phyloP scores from a whole-genome alignment of 2,329 filamentous ascomycete genomes.

The Lecanicillium sp. region DNA sequence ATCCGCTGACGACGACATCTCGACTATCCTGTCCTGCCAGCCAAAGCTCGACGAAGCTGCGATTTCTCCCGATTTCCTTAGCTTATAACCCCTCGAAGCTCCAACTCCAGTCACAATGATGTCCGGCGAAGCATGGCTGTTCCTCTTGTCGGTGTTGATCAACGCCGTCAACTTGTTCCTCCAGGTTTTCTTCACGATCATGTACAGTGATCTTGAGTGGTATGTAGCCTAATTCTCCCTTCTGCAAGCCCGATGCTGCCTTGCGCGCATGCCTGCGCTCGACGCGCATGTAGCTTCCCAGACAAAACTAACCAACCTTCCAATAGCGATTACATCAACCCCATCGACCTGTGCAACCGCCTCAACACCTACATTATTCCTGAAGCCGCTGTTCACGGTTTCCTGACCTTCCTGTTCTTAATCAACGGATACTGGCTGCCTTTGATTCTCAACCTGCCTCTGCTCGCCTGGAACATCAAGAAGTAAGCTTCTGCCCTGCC shows the following conservation, averaged over 20 bases:
- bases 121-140: slow-evolving; percentile 98
- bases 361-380: slow-evolving; percentile 99
- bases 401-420: slow-evolving; percentile 91
- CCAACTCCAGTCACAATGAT: slow-evolving; percentile 43
- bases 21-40: not conserved
- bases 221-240: slow-evolving; percentile 41
- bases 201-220: slow-evolving; percentile 99
- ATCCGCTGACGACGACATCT: slow-evolving; percentile 5
- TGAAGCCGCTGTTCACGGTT: slow-evolving; percentile 94
- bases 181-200: slow-evolving; percentile 99
- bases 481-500: slow-evolving; percentile 63
- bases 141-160: slow-evolving; percentile 94
- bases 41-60: not conserved
- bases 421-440: slow-evolving; percentile 99
- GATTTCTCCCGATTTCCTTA: slow-evolving; percentile 2
- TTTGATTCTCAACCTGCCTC: slow-evolving; percentile 82
- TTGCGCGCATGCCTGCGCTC: not conserved
- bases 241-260: slow-evolving; percentile 10
- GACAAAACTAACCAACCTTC: slow-evolving; percentile 2
- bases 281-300: not conserved
- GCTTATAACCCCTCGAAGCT: not conserved
- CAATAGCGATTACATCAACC: slow-evolving; percentile 95
- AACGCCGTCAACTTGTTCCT: slow-evolving; percentile 99
- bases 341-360: slow-evolving; percentile 99
- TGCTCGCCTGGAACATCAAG: slow-evolving; percentile 91